Evolutionary conservation across 2,329 filamentous ascomycete genomes (phyloP).

Genomic region (Ascochyta lentis): DNA sequence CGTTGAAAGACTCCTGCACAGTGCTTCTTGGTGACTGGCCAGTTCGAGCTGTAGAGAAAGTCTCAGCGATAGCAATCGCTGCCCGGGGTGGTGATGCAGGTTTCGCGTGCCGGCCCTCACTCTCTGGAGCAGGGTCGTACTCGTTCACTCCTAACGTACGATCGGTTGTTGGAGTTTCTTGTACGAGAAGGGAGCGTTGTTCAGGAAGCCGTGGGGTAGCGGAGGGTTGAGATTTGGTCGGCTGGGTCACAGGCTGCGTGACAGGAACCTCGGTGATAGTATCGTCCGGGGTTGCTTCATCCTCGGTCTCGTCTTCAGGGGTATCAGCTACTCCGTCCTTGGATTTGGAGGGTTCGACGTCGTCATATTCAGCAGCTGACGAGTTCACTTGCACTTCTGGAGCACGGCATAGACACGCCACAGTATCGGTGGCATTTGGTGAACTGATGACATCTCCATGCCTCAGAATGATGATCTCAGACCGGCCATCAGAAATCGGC

Average conservation of each 20-base stretch:
- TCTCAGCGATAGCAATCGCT: background rate
- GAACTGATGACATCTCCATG: slow-evolving; percentile 35
- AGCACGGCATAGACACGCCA: slow-evolving; percentile 28
- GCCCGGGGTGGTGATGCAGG: background rate
- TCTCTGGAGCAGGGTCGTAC: background rate
- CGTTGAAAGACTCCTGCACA: background rate
- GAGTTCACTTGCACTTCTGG: slow-evolving; percentile 43
- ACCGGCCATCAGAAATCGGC: slow-evolving; percentile 14
- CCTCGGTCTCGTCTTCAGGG: slow-evolving; percentile 33
- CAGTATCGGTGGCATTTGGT: background rate
- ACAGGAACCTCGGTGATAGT: slow-evolving; percentile 27
- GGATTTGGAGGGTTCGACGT: slow-evolving; percentile 3
- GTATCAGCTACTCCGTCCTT: slow-evolving; percentile 9
- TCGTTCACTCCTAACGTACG: slow-evolving; percentile 18
- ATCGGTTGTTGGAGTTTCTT: slow-evolving; percentile 41
- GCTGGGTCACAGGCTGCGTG: slow-evolving; percentile 21
- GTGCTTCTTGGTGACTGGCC: slow-evolving; percentile 14
- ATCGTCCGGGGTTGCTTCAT: slow-evolving; percentile 30
- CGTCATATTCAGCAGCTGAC: slow-evolving; percentile 28
- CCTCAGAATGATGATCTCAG: slow-evolving; percentile 40
- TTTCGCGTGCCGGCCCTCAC: background rate
- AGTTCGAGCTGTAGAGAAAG: slow-evolving; percentile 29
- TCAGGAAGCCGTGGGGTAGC: slow-evolving; percentile 35
- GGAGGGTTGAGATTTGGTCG: slow-evolving; percentile 14
- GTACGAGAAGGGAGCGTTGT: slow-evolving; percentile 36